Evolutionary conservation across 1,284 basidiomycete species (phyloP).

Genomic region (Ceratobasidium sp.): DNA sequence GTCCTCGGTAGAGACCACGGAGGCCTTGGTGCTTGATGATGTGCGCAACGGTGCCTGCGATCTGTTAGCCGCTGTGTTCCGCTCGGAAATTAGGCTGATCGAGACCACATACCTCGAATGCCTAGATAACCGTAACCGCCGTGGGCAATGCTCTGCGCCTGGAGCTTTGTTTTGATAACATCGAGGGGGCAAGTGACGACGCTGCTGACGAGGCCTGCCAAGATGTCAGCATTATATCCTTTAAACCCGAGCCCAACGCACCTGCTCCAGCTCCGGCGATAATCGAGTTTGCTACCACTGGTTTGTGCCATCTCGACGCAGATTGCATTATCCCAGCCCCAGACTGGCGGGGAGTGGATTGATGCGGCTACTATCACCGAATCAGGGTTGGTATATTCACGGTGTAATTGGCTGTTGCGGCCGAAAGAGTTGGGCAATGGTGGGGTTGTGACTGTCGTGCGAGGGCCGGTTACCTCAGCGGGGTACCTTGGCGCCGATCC

Average conservation of each 20-base stretch:
- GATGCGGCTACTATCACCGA: too few species aligned
- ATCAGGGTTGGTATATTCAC: neutral
- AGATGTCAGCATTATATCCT: neutral
- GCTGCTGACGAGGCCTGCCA: slow-evolving; percentile 84
- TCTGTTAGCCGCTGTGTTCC: neutral
- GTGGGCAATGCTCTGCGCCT: slow-evolving; percentile 82
- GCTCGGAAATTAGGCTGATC: neutral
- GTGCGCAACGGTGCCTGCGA: slow-evolving; percentile 74
- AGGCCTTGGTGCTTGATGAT: slow-evolving; percentile 83
- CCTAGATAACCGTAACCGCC: slow-evolving; percentile 81
- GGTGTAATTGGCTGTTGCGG: neutral
- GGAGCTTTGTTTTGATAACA: slow-evolving; percentile 96
- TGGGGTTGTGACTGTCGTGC: neutral
- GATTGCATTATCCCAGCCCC: slow-evolving; percentile 43
- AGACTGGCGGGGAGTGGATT: slow-evolving; percentile 18
- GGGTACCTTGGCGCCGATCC: slow-evolving; percentile 19
- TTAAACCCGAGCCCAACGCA: neutral
- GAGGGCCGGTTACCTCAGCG: slow-evolving; percentile 1
- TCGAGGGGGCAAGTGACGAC: slow-evolving; percentile 97
- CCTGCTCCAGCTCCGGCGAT: slow-evolving; percentile 78
- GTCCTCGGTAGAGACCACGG: slow-evolving; percentile 89
- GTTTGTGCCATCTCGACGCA: slow-evolving; percentile 43
- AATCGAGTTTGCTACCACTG: slow-evolving; percentile 47
- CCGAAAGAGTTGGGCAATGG: neutral
- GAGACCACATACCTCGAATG: slow-evolving; percentile 70